Percentiles rank a stretch among this genome's conserved stretches.
These are phyloP conservation scores for Ramalina peruviana DNA, from an alignment of 495 filamentous ascomycete species.

Conservation along the genomic window DNA sequence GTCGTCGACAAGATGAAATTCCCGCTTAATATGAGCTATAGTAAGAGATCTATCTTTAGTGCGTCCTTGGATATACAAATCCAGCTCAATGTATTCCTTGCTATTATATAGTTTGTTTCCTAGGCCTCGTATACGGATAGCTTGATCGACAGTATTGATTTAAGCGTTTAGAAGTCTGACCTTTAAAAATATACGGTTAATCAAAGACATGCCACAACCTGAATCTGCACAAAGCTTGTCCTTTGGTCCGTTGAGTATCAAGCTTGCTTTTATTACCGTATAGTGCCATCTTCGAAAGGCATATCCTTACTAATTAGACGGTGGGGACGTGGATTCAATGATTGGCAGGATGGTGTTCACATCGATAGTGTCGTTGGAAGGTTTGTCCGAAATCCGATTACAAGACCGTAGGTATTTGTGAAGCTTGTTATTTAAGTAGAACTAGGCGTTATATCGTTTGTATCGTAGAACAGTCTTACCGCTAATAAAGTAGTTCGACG, in stretches of 20 bases:
- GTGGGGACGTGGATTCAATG: background rate
- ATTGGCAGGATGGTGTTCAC: background rate
- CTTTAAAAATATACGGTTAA: background rate
- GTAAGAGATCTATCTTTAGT: background rate
- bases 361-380: background rate
- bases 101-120: background rate
- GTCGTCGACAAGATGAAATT: conserved; percentile 1
- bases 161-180: background rate
- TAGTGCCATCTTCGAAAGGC: background rate
- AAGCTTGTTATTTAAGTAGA: background rate
- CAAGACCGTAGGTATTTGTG: background rate
- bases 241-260: background rate
- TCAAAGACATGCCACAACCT: background rate
- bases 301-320: background rate
- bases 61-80: background rate
- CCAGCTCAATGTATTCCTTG: background rate
- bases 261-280: background rate
- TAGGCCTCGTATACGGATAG: background rate
- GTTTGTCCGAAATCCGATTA: background rate
- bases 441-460: background rate
- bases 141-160: background rate
- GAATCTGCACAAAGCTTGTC: background rate
- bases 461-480: background rate
- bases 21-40: background rate
- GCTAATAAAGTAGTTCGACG: background rate